Evolutionary conservation across 2,329 filamentous ascomycete genomes (phyloP), one percentile per base, ranked within the genome.

Genomic region (Pseudocercospora cruenta): DNA sequence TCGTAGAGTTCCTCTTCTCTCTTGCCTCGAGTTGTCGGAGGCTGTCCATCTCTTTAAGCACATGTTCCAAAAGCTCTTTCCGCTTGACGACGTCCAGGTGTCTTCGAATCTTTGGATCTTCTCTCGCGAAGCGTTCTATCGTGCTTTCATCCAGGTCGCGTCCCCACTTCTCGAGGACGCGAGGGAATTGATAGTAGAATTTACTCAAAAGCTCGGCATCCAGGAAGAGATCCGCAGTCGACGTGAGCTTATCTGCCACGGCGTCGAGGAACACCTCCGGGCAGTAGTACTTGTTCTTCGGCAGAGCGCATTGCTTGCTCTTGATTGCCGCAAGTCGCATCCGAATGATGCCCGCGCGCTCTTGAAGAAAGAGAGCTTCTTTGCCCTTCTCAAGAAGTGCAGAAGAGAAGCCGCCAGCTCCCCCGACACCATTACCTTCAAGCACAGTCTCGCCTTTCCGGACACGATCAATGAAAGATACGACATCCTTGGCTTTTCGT

Each of bases 191-290:
- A 81, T 97, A 97, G 82, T 97, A 97, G 78, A 98, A 99, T 76
- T 99, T 96, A 1, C 92, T 94, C 19, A 99, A 87, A 21, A 99
- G 86, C 81, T 99, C 96, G 10, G 98, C 95, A 75, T 99, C 97
- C 31, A 99, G 86, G 84, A 99, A 99, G 0, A 99, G 87, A 8
- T 99, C 95, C 1, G 95, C 94, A 0, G 95, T 99, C 1, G 93
- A 91, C 2, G 94, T 96, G 58, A 99, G 87, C 80, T 98, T 98
- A 72, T 94, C 92, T 1, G 95, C 94, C 1, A 97, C 95, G 2
- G 96, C 93, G 75, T 99, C 94, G n/a, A 99, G 88, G 83, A 99
- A 99, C 16, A 99, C 88, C 78, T 99, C 95, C 0, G 95, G 95
- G 76, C 95, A 99, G 81, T 95, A 88, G 81, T 98, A 97, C 82